A percentile compares a stretch with the other conserved stretches of the same genome.
Evolutionary conservation across 441 rosid species (phyloP).

Genomic region (Bruguiera hainesii): DNA sequence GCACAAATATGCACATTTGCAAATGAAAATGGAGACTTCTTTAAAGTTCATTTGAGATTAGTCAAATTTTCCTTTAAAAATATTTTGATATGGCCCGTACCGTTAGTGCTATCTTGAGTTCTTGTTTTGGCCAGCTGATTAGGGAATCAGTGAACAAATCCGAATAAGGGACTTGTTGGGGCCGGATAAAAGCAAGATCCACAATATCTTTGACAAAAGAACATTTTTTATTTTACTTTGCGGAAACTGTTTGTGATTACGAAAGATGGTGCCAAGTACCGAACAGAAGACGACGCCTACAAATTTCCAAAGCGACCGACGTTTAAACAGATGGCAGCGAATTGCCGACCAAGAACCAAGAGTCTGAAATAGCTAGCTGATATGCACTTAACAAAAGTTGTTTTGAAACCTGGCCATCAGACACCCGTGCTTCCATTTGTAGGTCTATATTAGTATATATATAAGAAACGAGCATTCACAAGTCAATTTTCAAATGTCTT

Average conservation of each 20-base stretch:
- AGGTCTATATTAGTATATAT: constrained; percentile 11
- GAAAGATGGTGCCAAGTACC: background rate
- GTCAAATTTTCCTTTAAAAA: too few species aligned
- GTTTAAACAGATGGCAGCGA: constrained; percentile 2
- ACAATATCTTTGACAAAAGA: constrained; percentile 11
- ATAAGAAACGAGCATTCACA: constrained; percentile 12
- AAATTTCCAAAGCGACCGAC: background rate
- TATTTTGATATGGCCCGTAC: too few species aligned
- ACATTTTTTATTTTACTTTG: constrained; percentile 10
- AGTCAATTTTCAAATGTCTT: constrained; percentile 4
- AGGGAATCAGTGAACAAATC: background rate
- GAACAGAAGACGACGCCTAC: background rate
- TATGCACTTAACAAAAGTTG: constrained; percentile 6
- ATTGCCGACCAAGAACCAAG: constrained; percentile 3
- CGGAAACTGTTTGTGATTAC: background rate
- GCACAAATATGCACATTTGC: too few species aligned
- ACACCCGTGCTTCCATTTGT: constrained; percentile 14
- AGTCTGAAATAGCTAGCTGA: constrained; percentile 6
- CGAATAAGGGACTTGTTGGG: background rate
- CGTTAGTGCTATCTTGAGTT: too few species aligned
- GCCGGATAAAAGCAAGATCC: background rate
- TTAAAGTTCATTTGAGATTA: too few species aligned
- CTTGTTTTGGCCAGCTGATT: background rate
- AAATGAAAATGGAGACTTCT: too few species aligned
- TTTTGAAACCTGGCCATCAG: constrained; percentile 13